Evolutionary conservation across 306 rosid species (phyloP).

Genomic region (Trifolium pratense): DNA sequence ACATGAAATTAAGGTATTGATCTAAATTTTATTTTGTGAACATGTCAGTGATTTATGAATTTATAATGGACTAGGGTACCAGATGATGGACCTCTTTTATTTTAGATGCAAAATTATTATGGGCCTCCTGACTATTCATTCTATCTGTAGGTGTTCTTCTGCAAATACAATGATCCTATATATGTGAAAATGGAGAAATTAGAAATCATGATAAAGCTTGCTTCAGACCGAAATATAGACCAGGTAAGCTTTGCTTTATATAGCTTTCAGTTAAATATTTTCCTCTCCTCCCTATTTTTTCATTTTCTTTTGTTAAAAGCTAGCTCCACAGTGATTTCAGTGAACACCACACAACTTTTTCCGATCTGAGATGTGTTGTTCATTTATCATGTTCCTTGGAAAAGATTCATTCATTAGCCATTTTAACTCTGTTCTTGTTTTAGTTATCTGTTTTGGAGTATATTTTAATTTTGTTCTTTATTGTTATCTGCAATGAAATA

Average conservation of each 20-base stretch:
- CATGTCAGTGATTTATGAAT: slow-evolving; percentile 27
- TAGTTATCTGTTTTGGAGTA: slow-evolving; percentile 12
- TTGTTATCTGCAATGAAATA: slow-evolving; percentile 4
- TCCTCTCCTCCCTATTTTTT: not conserved
- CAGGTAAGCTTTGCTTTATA: slow-evolving; percentile 61
- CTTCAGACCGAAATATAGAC: slow-evolving; percentile 95
- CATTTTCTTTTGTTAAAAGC: slow-evolving; percentile 6
- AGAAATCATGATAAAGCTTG: slow-evolving; percentile 98
- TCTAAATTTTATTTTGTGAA: slow-evolving; percentile 32
- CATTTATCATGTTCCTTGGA: slow-evolving; percentile 23
- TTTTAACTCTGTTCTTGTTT: not conserved
- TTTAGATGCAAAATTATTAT: slow-evolving; percentile 30
- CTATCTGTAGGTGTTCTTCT: slow-evolving; percentile 84
- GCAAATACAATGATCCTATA: slow-evolving; percentile 99
- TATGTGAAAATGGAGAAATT: slow-evolving; percentile 98
- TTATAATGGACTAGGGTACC: slow-evolving; percentile 23
- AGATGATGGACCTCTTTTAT: slow-evolving; percentile 28
- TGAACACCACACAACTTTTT: slow-evolving; percentile 10
- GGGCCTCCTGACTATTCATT: slow-evolving; percentile 30
- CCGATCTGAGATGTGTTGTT: slow-evolving; percentile 1
- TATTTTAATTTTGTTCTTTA: not conserved
- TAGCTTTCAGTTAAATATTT: slow-evolving; percentile 27
- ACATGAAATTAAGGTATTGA: slow-evolving; percentile 96
- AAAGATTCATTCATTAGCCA: not conserved
- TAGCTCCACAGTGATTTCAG: slow-evolving; percentile 16